Evolutionary conservation across 2,329 filamentous ascomycete species (phyloP), one percentile per base, ranked within the genome.

Genomic region (Sporothrix brunneoviolacea): DNA sequence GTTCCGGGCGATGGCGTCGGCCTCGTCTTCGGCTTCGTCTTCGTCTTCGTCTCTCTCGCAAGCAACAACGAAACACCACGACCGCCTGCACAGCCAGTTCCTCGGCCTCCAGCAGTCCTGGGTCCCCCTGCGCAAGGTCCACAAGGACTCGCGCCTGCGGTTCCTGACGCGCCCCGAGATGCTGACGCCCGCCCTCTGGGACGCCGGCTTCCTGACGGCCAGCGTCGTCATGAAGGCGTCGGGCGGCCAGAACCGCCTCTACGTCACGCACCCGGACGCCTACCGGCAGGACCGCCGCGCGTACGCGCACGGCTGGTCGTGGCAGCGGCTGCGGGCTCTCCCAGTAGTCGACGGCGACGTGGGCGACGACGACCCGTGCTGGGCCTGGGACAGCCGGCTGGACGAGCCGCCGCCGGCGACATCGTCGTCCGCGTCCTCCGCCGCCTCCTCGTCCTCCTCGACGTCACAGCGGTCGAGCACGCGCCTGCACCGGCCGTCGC

Each of bases 61-160:
- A n/a, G n/a, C n/a, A n/a, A n/a, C n/a, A n/a, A n/a, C n/a, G n/a
- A n/a, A 37, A 60, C 58, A 39, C 61, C 62, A 19, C 58, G n/a
- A n/a, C n/a, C n/a, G n/a, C n/a, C n/a, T n/a, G n/a, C n/a, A n/a
- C n/a, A 36, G 4, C 4, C 70, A 70, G 36, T 81, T 76, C 47
- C 68, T 83, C 18, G 86, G 82, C 6, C 70, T 91, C 16, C 75
- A 77, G 48, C 82, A 84, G 38, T 67, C 78, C 0, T 88, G 86
- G 76, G 76, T 91, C n/a, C 87, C 87, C 5, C 70, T 91, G 16
- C 79, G 86, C 45, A 91, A 91, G 63, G 70, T 88, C 3, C 80
- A 86, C 61, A 88, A 85, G 60, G 84, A 88, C 51, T 83, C 83
- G 0, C 77, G 81, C 22, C 73, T 91, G 7, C 79, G 81, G 1